Conservation (phyloP, 495 filamentous ascomycete genomes). For the Lentithecium fluviatile region DNA sequence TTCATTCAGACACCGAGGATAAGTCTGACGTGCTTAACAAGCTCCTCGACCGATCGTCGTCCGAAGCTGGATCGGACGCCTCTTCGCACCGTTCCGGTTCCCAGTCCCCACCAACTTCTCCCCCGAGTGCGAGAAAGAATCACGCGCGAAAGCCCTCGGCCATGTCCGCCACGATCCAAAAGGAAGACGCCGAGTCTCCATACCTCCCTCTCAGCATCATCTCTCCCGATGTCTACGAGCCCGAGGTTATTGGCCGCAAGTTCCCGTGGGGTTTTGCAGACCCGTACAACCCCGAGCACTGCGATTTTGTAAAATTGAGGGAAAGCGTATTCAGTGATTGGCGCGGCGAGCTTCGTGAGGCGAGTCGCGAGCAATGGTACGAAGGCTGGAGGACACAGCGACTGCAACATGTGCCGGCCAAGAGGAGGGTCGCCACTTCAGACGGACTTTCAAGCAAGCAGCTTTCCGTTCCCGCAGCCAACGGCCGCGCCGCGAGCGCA, state of each 20-base stretch:
- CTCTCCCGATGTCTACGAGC: constrained; percentile 84
- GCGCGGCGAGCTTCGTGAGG: constrained; percentile 86
- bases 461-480: constrained; percentile 14
- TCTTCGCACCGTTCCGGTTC: constrained; percentile 23
- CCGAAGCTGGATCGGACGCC: constrained; percentile 30
- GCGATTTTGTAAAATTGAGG: constrained; percentile 88
- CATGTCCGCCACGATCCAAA: constrained; percentile 33
- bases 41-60: constrained; percentile 34
- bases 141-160: constrained; percentile 34
- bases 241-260: constrained; percentile 65
- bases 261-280: constrained; percentile 98
- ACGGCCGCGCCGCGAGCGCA: constrained; percentile 24
- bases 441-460: constrained; percentile 19
- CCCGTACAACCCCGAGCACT: constrained; percentile 85
- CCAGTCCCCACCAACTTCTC: constrained; percentile 29
- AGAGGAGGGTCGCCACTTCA: constrained; percentile 19
- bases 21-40: constrained; percentile 34
- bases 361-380: constrained; percentile 91
- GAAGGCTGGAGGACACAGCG: constrained; percentile 89
- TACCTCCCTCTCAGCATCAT: constrained; percentile 87
- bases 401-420: constrained; percentile 42
- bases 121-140: constrained; percentile 22
- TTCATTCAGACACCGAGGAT: constrained; percentile 31
- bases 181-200: constrained; percentile 39
- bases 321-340: constrained; percentile 92